Conservation (phyloP, 805 yeast genomes). For the Scheffersomyces lignosus region DNA sequence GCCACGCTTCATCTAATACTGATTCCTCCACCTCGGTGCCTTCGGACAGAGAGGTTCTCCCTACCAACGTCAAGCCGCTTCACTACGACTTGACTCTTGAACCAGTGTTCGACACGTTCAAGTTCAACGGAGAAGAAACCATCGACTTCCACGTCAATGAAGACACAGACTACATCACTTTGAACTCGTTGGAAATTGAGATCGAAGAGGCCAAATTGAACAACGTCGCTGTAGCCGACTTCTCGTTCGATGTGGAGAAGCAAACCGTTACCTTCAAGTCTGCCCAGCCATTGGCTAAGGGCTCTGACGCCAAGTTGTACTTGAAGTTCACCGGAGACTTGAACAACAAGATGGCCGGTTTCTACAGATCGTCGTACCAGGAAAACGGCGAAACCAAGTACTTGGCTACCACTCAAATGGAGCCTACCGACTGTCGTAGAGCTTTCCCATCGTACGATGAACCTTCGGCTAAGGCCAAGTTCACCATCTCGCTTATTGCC, state of each 20-base stretch:
- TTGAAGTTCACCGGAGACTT: conserved; percentile 61
- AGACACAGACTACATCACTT: conserved; percentile 42
- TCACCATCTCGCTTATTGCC: conserved; percentile 62
- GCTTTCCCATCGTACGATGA: conserved; percentile 89
- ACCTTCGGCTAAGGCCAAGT: conserved; percentile 76
- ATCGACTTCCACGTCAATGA: conserved; percentile 58
- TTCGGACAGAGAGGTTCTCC: conserved; percentile 41
- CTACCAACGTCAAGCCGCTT: conserved; percentile 41
- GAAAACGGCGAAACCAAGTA: conserved; percentile 64
- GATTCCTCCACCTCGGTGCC: conserved; percentile 7
- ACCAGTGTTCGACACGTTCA: conserved; percentile 53
- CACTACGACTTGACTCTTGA: conserved; percentile 43
- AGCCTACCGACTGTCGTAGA: conserved; percentile 82
- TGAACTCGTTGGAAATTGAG: conserved; percentile 68
- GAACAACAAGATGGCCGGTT: conserved; percentile 81
- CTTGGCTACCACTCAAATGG: conserved; percentile 84
- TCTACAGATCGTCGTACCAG: conserved; percentile 69
- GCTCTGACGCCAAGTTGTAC: conserved; percentile 43
- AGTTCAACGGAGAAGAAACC: conserved; percentile 54
- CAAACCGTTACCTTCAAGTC: conserved; percentile 42
- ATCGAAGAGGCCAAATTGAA: conserved; percentile 48
- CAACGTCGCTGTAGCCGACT: conserved; percentile 20
- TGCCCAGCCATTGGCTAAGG: conserved; percentile 33
- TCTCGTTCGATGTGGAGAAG: conserved; percentile 34
- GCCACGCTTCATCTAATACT: conserved; percentile 3